These are phyloP conservation scores for Candida anutae DNA, from an alignment of 1,139 yeast species.

Conservation along the genomic window DNA sequence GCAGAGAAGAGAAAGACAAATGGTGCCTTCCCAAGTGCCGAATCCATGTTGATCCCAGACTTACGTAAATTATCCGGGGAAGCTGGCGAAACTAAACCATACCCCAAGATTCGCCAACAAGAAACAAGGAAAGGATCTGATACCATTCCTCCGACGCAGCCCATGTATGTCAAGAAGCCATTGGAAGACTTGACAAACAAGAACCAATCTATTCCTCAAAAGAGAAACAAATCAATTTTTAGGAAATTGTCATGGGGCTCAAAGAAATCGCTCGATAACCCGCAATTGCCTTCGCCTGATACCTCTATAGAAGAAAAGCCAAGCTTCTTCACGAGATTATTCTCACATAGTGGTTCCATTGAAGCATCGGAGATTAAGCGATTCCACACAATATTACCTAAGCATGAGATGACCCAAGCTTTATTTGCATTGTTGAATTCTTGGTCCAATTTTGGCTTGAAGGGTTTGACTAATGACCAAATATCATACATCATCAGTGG, in stretches of 20 bases:
- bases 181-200: constrained; percentile 27
- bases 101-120: constrained; percentile 17
- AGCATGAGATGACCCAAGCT: constrained; percentile 57
- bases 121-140: constrained; percentile 7
- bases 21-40: constrained; percentile 28
- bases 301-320: constrained; percentile 27
- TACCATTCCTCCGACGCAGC: constrained; percentile 14
- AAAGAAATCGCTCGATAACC: constrained; percentile 24
- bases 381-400: constrained; percentile 38
- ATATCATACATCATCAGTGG: constrained; percentile 45
- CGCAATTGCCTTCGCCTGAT: constrained; percentile 34
- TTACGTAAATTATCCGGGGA: constrained; percentile 1
- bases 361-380: constrained; percentile 2
- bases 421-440: constrained; percentile 53
- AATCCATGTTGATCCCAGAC: constrained; percentile 32
- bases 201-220: constrained; percentile 13
- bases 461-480: constrained; percentile 43
- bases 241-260: constrained; percentile 57
- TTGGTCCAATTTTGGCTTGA: constrained; percentile 68
- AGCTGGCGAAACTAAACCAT: constrained; percentile 11
- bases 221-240: constrained; percentile 45
- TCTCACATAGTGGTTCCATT: constrained; percentile 20
- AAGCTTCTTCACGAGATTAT: constrained; percentile 37
- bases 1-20: constrained; percentile 10
- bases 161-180: constrained; percentile 16